Evolutionary conservation across 2,329 filamentous ascomycete genomes (phyloP).

Genomic region (Amauroascus niger): DNA sequence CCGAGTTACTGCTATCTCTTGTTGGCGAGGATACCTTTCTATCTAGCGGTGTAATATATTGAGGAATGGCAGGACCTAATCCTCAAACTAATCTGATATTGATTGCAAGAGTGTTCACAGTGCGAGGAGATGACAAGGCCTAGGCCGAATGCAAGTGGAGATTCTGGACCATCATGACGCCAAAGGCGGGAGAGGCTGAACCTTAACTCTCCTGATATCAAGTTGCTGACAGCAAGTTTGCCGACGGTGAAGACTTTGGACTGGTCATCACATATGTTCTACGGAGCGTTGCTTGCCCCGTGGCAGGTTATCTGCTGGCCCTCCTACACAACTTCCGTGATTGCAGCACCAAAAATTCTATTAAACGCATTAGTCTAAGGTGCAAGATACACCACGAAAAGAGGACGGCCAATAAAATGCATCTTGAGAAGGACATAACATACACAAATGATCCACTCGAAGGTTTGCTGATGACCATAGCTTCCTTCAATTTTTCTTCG

Average conservation of each 20-base stretch:
- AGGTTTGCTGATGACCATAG: conserved; percentile 82
- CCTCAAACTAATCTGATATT: no score
- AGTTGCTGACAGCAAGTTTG: neutral
- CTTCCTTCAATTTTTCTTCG: conserved; percentile 63
- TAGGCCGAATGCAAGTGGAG: neutral
- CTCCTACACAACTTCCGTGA: conserved; percentile 22
- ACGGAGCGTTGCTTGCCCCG: neutral
- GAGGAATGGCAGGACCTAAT: no score
- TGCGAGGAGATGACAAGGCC: neutral
- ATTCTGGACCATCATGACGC: neutral
- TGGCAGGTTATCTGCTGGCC: neutral
- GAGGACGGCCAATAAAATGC: neutral
- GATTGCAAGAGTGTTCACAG: no score
- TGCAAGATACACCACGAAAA: neutral
- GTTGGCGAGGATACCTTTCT: no score
- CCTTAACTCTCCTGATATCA: neutral
- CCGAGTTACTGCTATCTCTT: no score
- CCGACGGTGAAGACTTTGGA: no score
- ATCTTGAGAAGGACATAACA: conserved; percentile 14
- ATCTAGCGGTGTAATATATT: no score
- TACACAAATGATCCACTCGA: conserved; percentile 39
- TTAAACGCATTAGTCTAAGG: neutral
- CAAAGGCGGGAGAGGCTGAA: neutral
- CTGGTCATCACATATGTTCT: neutral
- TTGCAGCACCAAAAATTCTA: conserved; percentile 33